Conservation (phyloP, 2,329 filamentous ascomycete genomes). For the Chalaropsis thielavioides region DNA sequence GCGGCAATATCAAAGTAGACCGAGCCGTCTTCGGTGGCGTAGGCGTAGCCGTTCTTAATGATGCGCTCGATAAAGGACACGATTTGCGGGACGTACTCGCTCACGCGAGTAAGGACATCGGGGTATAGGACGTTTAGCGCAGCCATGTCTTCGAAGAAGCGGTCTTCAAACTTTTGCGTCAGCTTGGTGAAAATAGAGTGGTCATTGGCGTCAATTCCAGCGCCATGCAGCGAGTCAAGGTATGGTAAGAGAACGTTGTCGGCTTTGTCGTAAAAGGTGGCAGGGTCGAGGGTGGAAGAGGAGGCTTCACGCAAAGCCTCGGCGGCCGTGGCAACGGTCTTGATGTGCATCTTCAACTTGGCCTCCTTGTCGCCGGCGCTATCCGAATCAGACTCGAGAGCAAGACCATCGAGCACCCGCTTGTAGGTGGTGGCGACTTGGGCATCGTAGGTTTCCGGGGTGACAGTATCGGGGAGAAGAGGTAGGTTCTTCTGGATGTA, state of each 20-base stretch:
- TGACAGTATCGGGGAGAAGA: slow-evolving; percentile 32
- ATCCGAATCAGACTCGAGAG: slow-evolving; percentile 41
- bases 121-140: slow-evolving; percentile 72
- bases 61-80: slow-evolving; percentile 71
- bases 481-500: slow-evolving; percentile 44
- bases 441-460: slow-evolving; percentile 33
- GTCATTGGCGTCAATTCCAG: slow-evolving; percentile 45
- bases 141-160: slow-evolving; percentile 79
- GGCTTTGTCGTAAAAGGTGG: slow-evolving; percentile 38
- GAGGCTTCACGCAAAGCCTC: slow-evolving; percentile 18
- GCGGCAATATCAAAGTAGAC: slow-evolving; percentile 87
- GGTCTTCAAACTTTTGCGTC: slow-evolving; percentile 71
- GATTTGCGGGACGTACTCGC: slow-evolving; percentile 80
- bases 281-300: slow-evolving; percentile 31
- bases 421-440: slow-evolving; percentile 40
- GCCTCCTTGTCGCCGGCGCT: slow-evolving; percentile 60
- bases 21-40: slow-evolving; percentile 58
- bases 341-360: slow-evolving; percentile 81
- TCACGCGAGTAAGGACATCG: slow-evolving; percentile 75
- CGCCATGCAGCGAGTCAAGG: slow-evolving; percentile 55
- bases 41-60: slow-evolving; percentile 74
- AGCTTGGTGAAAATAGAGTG: slow-evolving; percentile 72
- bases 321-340: slow-evolving; percentile 41
- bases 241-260: slow-evolving; percentile 66
- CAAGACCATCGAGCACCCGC: slow-evolving; percentile 39